Conservation (phyloP, 495 filamentous ascomycete species). For the Parathielavia appendiculata region DNA sequence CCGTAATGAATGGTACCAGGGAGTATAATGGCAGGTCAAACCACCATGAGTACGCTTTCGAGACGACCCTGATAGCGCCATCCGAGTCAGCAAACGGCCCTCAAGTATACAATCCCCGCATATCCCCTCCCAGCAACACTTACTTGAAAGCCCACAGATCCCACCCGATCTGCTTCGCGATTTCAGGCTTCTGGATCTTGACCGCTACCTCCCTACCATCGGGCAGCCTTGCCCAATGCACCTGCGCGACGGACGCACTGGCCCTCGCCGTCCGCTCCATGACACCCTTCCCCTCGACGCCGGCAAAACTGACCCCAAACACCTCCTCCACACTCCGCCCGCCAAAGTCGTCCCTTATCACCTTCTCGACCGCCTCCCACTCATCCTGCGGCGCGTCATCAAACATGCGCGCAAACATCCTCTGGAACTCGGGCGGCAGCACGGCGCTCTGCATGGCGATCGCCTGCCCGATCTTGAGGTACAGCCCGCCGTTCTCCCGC, state of each 20-base stretch:
- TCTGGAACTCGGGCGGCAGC: slow-evolving; percentile 86
- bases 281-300: slow-evolving; percentile 59
- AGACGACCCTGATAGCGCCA: slow-evolving; percentile 54
- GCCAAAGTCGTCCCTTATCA: slow-evolving; percentile 84
- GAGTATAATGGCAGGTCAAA: slow-evolving; percentile 88
- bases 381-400: slow-evolving; percentile 93
- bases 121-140: slow-evolving; percentile 24
- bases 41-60: slow-evolving; percentile 66
- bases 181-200: slow-evolving; percentile 96
- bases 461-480: slow-evolving; percentile 96
- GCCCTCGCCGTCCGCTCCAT: slow-evolving; percentile 87
- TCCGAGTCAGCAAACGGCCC: slow-evolving; percentile 10
- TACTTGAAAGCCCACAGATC: slow-evolving; percentile 94
- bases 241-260: slow-evolving; percentile 89
- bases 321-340: slow-evolving; percentile 75
- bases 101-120: too few species aligned
- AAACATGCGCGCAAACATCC: slow-evolving; percentile 94
- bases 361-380: slow-evolving; percentile 83
- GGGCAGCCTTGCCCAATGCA: slow-evolving; percentile 81
- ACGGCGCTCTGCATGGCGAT: slow-evolving; percentile 97
- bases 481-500: slow-evolving; percentile 81
- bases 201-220: slow-evolving; percentile 89
- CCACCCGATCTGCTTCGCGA: slow-evolving; percentile 81
- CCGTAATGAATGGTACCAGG: slow-evolving; percentile 82
- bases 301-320: slow-evolving; percentile 76